A percentile compares a stretch with the other conserved stretches of the same genome.
These are phyloP conservation scores for Umbelopsis sp. DNA, from an alignment of 192 early-diverging fungal genomes.

Conservation along the genomic window DNA sequence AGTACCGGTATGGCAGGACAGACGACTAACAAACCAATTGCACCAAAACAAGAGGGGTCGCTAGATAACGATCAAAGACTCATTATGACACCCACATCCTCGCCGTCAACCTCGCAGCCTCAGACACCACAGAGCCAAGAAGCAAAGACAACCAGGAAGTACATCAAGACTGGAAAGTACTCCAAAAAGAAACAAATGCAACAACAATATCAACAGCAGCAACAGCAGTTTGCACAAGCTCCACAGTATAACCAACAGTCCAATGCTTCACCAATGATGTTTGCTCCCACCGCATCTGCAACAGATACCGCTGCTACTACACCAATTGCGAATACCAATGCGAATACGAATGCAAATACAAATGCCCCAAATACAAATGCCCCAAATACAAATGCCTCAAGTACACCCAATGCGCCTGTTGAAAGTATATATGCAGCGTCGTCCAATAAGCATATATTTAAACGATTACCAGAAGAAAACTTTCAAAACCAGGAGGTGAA, in stretches of 20 bases:
- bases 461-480: conserved; percentile 32
- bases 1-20: background rate
- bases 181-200: conserved; percentile 52
- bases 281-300: conserved; percentile 11
- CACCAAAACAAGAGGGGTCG: conserved; percentile 22
- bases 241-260: conserved; percentile 23
- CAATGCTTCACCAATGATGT: conserved; percentile 17
- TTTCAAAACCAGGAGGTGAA: conserved; percentile 33
- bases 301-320: too few relatives aligned
- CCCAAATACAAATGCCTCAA: conserved; percentile 16
- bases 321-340: too few relatives aligned
- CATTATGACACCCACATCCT: background rate
- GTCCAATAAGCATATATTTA: conserved; percentile 1
- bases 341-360: too few relatives aligned
- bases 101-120: conserved; percentile 21
- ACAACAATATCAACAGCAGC: conserved; percentile 21
- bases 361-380: background rate
- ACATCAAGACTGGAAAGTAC: conserved; percentile 63
- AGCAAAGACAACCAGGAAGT: conserved; percentile 53
- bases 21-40: conserved; percentile 22
- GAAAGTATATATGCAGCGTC: conserved; percentile 23
- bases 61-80: conserved; percentile 1
- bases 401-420: conserved; percentile 26
- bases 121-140: conserved; percentile 27
- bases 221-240: conserved; percentile 8